Base-by-base conservation (phyloP, 345 rosid genomes). In the Salix viminalis region DNA sequence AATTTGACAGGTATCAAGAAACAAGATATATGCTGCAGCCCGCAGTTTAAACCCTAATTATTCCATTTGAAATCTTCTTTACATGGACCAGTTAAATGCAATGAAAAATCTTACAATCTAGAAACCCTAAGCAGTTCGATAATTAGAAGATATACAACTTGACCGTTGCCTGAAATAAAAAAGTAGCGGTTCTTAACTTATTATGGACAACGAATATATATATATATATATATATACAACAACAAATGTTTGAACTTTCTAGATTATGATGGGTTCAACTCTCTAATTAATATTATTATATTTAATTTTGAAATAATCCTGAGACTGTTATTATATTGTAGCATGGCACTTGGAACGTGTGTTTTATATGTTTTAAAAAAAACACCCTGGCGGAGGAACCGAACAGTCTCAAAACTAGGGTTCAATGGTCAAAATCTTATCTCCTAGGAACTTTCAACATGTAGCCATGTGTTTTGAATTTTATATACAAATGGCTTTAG, bases 371-470 rank as follows among this genome's bases (percentile, higher is more conserved):
- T 37, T 36, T 36, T 34, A 21, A 11, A 8, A 42, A 2, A 42
- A 11, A 11, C 13, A 65, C 58, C 14, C 46, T 28, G 70, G 42
- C 7, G 14, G 28, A 44, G 11, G 77, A 74, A 41, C 24, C 54
- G 18, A 44, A 11, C 60, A 18, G 60, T 36, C 69, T 73, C 68
- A 18, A 26, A 39, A 41, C 28, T 41, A 26, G n/a, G 56, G 36
- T 77, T 48, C 81, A 70, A 79, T 23, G 76, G 79, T 77, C 79
- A 83, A 77, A 34, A 13, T 14, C 62, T 21, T 69, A 16, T 30
- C 36, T 34, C 68, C 41, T 8, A 0, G 76, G 18, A 83, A 76
- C 41, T 42, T 65, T 73, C 82, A 69, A 79, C 50, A 56, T 11
- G 21, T 19, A 65, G 42, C 69, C 67, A 28, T 28, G 36, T 24